Evolutionary conservation across 108 stramenopile species (phyloP), one percentile per base, ranked within the genome.

Genomic region (Discostella pseudostelligera): DNA sequence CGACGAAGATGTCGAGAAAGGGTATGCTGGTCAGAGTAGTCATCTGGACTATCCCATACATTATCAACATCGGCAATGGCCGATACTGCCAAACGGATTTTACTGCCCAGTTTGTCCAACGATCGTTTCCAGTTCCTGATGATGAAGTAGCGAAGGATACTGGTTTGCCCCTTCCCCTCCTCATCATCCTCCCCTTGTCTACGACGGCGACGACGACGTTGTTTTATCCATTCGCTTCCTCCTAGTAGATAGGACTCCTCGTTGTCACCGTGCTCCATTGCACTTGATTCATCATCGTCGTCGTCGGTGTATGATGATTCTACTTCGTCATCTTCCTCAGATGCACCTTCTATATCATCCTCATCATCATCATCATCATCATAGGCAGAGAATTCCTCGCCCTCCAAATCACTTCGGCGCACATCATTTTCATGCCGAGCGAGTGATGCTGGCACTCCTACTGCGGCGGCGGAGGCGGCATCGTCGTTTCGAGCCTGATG

Each of bases 31-130:
- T 32, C 32, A 32, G 42, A 19, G 36, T 53, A 57, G 48, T 53
- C 56, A 25, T 74, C 68, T 1, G 84, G 86, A 35, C 83, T 81
- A 63, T 90, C 89, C 89, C 89, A 90, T 0, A 90, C 76, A 55
- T 90, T 86, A 32, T 90, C 89, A 1, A 87, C 86, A 62, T 90
- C 84, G 56, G 87, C 81, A 35, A 90, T 61, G 22, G 82, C 36
- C 8, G 81, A 47, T 8, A 82, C 62, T 17, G 53, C 72, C 6
- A 39, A 54, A 50, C 81, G 79, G 10, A 84, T 16, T 20, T 46
- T 56, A 12, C 44, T 53, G 14, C 47, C 60, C 1, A 65, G 49
- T 49, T 32, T 45, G 8, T 25, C 2, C 0, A 66, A 17, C 17
- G 54, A 55, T 20, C 16, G 39, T 36, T 56, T 66, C 65, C 54